Evolutionary conservation across 495 filamentous ascomycete genomes (phyloP).

Genomic region (Neurospora sp.): DNA sequence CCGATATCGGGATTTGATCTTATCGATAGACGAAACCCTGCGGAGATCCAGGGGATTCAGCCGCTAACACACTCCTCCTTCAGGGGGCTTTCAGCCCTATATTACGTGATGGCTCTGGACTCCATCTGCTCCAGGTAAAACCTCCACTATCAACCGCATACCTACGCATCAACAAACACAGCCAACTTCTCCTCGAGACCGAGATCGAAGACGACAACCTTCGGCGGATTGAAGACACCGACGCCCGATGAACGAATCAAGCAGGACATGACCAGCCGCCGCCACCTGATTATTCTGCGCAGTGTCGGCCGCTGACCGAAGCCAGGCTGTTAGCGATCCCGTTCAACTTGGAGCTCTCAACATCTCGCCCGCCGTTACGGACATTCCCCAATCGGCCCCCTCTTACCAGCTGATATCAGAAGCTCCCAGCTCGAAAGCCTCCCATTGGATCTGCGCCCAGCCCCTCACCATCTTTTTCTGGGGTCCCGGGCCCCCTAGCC

Average conservation of each 20-base stretch:
- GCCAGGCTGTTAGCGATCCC: not conserved
- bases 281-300: not conserved
- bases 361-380: conserved; percentile 3
- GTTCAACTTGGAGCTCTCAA: not conserved
- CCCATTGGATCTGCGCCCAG: not conserved
- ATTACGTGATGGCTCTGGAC: not conserved
- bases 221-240: not conserved
- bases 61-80: not conserved
- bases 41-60: not conserved
- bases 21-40: not conserved
- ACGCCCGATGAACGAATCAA: not conserved
- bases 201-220: not conserved
- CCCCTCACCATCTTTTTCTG: not conserved
- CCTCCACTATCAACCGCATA: not conserved
- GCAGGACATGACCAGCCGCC: not conserved
- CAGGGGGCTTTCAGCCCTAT: not conserved
- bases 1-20: conserved; percentile 1
- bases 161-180: not conserved
- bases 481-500: not conserved
- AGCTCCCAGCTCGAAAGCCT: not conserved
- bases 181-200: not conserved
- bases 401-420: not conserved
- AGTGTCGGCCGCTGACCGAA: not conserved
- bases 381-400: conserved; percentile 17
- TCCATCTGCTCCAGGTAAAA: not conserved